Percentiles rank a stretch among this genome's conserved stretches.
Conservation (phyloP, 2,329 filamentous ascomycete species). For the Saccharata proteae region DNA sequence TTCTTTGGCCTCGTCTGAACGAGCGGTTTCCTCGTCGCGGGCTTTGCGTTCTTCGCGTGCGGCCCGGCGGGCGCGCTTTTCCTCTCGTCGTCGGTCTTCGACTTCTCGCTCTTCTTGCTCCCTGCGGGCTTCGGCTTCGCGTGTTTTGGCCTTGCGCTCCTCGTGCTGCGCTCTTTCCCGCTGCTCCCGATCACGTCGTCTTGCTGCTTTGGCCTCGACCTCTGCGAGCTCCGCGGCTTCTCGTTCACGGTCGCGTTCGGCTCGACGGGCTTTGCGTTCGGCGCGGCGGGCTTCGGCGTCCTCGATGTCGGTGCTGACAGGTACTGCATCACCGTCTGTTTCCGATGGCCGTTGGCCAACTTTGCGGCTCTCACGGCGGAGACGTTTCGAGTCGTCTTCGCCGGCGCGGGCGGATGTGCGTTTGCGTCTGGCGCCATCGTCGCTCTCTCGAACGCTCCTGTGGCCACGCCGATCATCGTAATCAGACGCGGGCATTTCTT, state of each 20-base stretch:
- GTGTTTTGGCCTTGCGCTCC: constrained; percentile 4
- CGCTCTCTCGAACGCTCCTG: constrained; percentile 21
- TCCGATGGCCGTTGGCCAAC: constrained; percentile 1
- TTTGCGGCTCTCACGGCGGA: constrained; percentile 7
- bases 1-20: constrained; percentile 16
- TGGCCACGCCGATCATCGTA: constrained; percentile 20
- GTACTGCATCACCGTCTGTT: constrained; percentile 1
- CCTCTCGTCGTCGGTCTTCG: constrained; percentile 26
- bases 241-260: constrained; percentile 13
- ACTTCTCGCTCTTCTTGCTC: constrained; percentile 14
- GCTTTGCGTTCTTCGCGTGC: constrained; percentile 20
- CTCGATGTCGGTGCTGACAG: constrained; percentile 15
- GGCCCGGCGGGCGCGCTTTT: constrained; percentile 24
- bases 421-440: constrained; percentile 24
- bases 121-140: constrained; percentile 1
- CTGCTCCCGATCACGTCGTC: constrained; percentile 3
- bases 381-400: constrained; percentile 15
- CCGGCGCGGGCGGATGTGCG: constrained; percentile 22
- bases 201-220: constrained; percentile 2
- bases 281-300: constrained; percentile 21
- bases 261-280: constrained; percentile 21
- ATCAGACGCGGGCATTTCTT: constrained; percentile 15
- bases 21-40: constrained; percentile 12
- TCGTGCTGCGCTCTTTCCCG: constrained; percentile 1
- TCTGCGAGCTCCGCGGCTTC: too few relatives aligned